phyloP scores from a whole-genome alignment of 345 rosid species.

The rapeseed (Brassica napus) region Da-Ae NC_063439.1:25458501-25459000 shows the following conservation, averaged over 20 bases:
- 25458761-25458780: conserved; percentile 52
- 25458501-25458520: conserved; percentile 70
- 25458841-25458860: conserved; percentile 56
- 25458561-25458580: conserved; percentile 94
- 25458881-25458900: conserved; percentile 71
- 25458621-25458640: conserved; percentile 98
- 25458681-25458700: conserved; percentile 95
- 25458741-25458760: conserved; percentile 62
- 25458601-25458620: conserved; percentile 84
- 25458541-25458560: conserved; percentile 71
- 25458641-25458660: conserved; percentile 87
- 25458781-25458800: conserved; percentile 80
- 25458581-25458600: conserved; percentile 90
- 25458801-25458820: conserved; percentile 63
- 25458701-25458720: conserved; percentile 46
- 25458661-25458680: conserved; percentile 97
- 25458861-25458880: conserved; percentile 62
- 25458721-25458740: conserved; percentile 79
- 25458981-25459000: conserved; percentile 48
- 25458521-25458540: conserved; percentile 90
- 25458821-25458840: conserved; percentile 61
- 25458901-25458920: conserved; percentile 98
- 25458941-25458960: conserved; percentile 46
- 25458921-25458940: conserved; percentile 83
- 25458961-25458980: conserved; percentile 50